Percentiles rank a stretch among this genome's conserved stretches.
Evolutionary conservation across 192 early-diverging fungal species (phyloP).

Genomic region (Thamnidium elegans): DNA sequence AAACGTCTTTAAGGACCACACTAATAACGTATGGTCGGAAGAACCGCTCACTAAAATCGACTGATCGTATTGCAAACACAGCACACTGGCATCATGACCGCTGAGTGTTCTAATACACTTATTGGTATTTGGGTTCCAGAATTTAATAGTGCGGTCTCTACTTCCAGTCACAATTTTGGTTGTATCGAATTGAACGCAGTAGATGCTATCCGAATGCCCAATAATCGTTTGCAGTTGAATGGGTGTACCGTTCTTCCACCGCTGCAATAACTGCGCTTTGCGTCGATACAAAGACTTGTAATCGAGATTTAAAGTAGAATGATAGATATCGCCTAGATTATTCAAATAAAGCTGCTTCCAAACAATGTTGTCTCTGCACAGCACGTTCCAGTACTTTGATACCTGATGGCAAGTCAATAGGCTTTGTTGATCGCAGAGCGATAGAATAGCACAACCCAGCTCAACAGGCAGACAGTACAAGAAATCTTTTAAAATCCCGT

Average conservation of each 20-base stretch:
- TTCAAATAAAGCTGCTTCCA: conserved; percentile 18
- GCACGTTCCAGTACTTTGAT: conserved; percentile 4
- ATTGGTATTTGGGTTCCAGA: conserved; percentile 73
- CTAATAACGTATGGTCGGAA: conserved; percentile 78
- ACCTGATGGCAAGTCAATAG: conserved; percentile 6
- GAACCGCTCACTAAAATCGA: conserved; percentile 80
- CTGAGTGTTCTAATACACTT: conserved; percentile 56
- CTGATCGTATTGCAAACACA: conserved; percentile 87
- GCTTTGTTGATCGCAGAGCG: conserved; percentile 15
- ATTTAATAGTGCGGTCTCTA: conserved; percentile 74
- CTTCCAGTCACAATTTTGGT: conserved; percentile 78
- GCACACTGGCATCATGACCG: conserved; percentile 70
- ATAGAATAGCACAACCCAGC: conserved; percentile 7
- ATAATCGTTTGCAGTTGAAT: conserved; percentile 2
- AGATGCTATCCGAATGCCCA: conserved; percentile 81
- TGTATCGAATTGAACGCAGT: conserved; percentile 88
- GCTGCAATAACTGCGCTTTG: neutral
- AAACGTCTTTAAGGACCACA: conserved; percentile 74
- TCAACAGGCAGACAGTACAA: conserved; percentile 19
- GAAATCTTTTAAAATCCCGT: conserved; percentile 9
- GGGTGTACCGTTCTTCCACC: conserved; percentile 18
- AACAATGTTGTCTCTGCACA: conserved; percentile 19
- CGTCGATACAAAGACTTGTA: conserved; percentile 15
- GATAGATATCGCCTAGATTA: neutral
- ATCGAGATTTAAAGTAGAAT: neutral